Evolutionary conservation across 495 filamentous ascomycete species (phyloP), one percentile per base, ranked within the genome.

Genomic region (Pyronema omphalodes): DNA sequence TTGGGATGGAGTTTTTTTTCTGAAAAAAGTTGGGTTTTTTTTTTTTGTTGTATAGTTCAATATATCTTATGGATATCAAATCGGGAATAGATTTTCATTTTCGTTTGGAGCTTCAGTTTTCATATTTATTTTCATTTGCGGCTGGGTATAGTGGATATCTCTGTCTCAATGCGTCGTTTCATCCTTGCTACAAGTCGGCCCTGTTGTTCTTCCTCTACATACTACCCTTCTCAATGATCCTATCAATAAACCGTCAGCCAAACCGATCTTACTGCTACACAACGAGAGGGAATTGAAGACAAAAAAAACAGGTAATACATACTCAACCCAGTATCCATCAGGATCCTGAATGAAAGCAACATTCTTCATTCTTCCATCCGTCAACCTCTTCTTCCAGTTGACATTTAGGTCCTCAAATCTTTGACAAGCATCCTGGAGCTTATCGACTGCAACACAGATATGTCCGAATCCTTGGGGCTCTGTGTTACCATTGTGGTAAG

Each of bases 291-390:
- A n/a, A n/a, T n/a, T n/a, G n/a, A n/a, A n/a, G n/a, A n/a, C n/a
- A n/a, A n/a, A n/a, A n/a, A n/a, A n/a, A n/a, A n/a, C n/a, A n/a
- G n/a, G 43, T 19, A 40, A 54, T 7, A 41, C 55, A 43, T 55
- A 66, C 63, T 96, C 88, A 54, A 94, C 77, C 84, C 86, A 91
- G 66, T 93, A 94, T 23, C 78, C 79, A 69, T 98, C 91, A 0
- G 91, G 91, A 66, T 98, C 89, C 8, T 93, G 71, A 17, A 95
- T 67, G 66, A 95, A 95, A 0, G 91, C 91, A n/a, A 95, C 80
- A 62, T 88, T 84, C 75, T 84, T 87, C 87, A 93, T 94, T 40
- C 83, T 73, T 0, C 88, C 88, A 55, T 95, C 88, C 12, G 82
- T 88, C 54, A 98, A 75, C 58, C 84, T 74, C 79, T 95, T 96